Percentiles rank a stretch among this genome's conserved stretches.
phyloP scores from a whole-genome alignment of 1,284 basidiomycete species.

The Sporisorium graminicola region DNA sequence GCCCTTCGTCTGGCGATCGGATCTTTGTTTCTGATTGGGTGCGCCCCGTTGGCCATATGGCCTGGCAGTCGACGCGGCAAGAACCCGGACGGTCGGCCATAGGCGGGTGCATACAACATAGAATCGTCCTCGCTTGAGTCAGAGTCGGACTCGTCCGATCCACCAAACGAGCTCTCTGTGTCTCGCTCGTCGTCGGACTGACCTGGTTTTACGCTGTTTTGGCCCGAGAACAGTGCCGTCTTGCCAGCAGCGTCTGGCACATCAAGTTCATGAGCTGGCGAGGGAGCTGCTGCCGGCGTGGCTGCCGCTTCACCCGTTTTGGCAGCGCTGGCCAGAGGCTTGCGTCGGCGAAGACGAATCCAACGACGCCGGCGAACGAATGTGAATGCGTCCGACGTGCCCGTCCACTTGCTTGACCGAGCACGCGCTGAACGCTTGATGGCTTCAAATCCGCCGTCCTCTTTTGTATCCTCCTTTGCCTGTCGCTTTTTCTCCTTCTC shows the following conservation, averaged over 20 bases:
- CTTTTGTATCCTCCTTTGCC: constrained; percentile 50
- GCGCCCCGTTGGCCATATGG: constrained; percentile 34
- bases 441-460: constrained; percentile 66
- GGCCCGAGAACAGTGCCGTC: constrained; percentile 1
- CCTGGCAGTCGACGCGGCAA: constrained; percentile 50
- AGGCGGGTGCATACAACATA: constrained; percentile 31
- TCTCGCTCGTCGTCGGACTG: constrained; percentile 34
- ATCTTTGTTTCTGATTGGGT: constrained; percentile 34
- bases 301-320: constrained; percentile 10
- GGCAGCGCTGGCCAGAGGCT: constrained; percentile 21
- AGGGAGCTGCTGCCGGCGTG: constrained; percentile 6
- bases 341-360: constrained; percentile 62
- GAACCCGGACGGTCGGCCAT: constrained; percentile 43
- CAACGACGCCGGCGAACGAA: constrained; percentile 66
- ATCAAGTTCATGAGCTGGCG: constrained; percentile 23
- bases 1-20: constrained; percentile 11
- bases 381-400: constrained; percentile 54
- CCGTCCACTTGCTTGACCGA: constrained; percentile 60
- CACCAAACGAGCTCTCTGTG: constrained; percentile 25
- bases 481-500: constrained; percentile 39
- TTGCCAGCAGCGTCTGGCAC: constrained; percentile 9
- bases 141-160: constrained; percentile 40
- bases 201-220: constrained; percentile 23
- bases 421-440: constrained; percentile 59
- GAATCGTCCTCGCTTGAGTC: constrained; percentile 47